Base-by-base conservation (phyloP, 768 basidiomycete genomes). In the Trametes sanguinea region DNA sequence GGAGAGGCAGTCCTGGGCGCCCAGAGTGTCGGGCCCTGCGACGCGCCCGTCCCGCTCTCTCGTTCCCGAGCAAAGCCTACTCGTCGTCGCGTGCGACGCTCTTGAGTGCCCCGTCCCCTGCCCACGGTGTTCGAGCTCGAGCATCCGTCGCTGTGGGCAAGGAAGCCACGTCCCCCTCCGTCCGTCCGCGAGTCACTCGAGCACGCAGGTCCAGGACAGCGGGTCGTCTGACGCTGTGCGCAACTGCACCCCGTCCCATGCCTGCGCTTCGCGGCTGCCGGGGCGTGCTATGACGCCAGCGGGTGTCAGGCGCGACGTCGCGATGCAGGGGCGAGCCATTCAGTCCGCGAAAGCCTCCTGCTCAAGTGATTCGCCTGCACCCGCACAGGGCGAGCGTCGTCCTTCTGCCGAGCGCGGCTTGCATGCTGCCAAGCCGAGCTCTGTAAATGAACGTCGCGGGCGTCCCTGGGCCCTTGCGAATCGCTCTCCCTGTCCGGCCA, bases 321-420 rank as follows among this genome's bases (percentile, higher is more conserved):
- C 44, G 44, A 29, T 32, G 42, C 50, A 33, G 39, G 37, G 30
- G 57, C 32, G 14, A n/a, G 59, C 42, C 60, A 61, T 54, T 54
- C 53, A 54, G 27, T 50, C 59, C 45, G 52, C 37, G 30, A 54
- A 39, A 33, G 46, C 35, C 53, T 46, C 53, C 52, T 53, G 59
- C 59, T 60, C 59, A 60, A 60, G 59, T 60, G 59, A 60, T 54
- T 56, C 55, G 54, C 33, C 54, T 39, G 33, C 46, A 44, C 46
- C 44, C 37, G 46, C 46, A 11, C 32, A 32, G 50, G 39, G 17
- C 48, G 33, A 45, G 33, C 47, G 39, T 27, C 42, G 27, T 14
- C 46, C 61, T 62, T 56, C 61, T 56, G 61, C 61, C 61, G 61
- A 51, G 43, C 54, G 51, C 61, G 61, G 61, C 50, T 29, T 30